Evolutionary conservation across 2,329 filamentous ascomycete species (phyloP), one percentile per base, ranked within the genome.

Genomic region (Aspergillus viridinutans): DNA sequence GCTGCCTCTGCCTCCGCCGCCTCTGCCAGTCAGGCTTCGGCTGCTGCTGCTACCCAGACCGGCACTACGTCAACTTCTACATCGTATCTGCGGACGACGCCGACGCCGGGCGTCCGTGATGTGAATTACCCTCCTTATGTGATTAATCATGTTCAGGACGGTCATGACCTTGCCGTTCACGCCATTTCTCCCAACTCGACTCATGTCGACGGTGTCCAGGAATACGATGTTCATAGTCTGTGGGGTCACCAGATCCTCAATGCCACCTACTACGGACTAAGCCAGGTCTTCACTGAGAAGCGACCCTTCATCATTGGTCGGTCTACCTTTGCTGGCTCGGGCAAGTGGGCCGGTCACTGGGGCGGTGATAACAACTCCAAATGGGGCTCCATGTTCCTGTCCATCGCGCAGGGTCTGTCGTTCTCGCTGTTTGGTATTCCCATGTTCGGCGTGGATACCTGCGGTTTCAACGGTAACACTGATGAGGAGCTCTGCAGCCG

Each of bases 211-310:
- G 90, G 89, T 3, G 79, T 84, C 1, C 71, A 84, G 43, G 88
- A 95, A 69, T 96, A 96, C 68, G 90, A 95, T 68, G 84, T 90
- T 26, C 91, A 96, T 78, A 94, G 90, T 67, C 75, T 94, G 1
- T 93, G 81, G 66, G 90, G 90, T 0, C 82, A 89, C 65, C 85
- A 88, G 69, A 89, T 92, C 62, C 78, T 91, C 56, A 88, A 89
- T 58, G 88, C 89, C 9, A 94, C 90, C 0, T 90, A 91, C 68
- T 76, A 87, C 49, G 89, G 85, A 56, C 82, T 94, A 32, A 76
- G 87, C 3, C 71, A 78, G 2, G 78, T 90, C 20, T 84, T 85
- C 58, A 85, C 88, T 0, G 79, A 76, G 14, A 89, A 89, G 70
- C 85, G 91, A 0, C 91, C 91, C 0, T 90, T 95, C 74, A 89